Percentiles rank a stretch among this genome's conserved stretches.
Conservation (phyloP, 78 protist species). For the Dictyostelium discoideum region DNA sequence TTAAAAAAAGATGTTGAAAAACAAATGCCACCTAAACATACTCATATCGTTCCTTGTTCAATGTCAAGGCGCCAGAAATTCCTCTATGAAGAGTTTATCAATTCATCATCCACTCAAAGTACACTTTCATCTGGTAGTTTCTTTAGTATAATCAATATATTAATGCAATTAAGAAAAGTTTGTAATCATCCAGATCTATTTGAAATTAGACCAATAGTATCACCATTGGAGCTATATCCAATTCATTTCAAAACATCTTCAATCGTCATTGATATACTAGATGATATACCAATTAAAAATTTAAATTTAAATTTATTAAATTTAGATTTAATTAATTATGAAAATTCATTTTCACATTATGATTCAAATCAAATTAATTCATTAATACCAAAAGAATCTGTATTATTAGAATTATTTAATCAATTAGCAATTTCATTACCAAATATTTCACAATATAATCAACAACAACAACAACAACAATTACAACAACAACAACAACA, state of each 20-base stretch:
- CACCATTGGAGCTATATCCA: conserved; percentile 49
- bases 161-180: conserved; percentile 96
- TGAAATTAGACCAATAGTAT: conserved; percentile 82
- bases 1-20: conserved; percentile 94
- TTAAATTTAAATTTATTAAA: conserved; percentile 48
- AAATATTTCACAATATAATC: conserved; percentile 7
- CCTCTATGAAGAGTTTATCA: conserved; percentile 84
- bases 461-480: not conserved
- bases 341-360: not conserved
- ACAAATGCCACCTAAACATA: conserved; percentile 92
- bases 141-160: conserved; percentile 88
- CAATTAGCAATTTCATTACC: not conserved
- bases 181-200: conserved; percentile 96
- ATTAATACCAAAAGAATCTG: conserved; percentile 5
- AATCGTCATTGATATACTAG: not conserved
- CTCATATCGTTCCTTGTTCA: conserved; percentile 75
- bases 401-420: not conserved
- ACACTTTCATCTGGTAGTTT: conserved; percentile 60
- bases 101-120: conserved; percentile 37
- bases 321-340: conserved; percentile 31
- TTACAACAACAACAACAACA: not conserved
- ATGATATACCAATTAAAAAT: conserved; percentile 6
- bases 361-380: conserved; percentile 14
- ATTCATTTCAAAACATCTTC: not conserved
- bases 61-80: conserved; percentile 88